Evolutionary conservation across 2,329 filamentous ascomycete genomes (phyloP).

Genomic region (Penicillium frequentans): DNA sequence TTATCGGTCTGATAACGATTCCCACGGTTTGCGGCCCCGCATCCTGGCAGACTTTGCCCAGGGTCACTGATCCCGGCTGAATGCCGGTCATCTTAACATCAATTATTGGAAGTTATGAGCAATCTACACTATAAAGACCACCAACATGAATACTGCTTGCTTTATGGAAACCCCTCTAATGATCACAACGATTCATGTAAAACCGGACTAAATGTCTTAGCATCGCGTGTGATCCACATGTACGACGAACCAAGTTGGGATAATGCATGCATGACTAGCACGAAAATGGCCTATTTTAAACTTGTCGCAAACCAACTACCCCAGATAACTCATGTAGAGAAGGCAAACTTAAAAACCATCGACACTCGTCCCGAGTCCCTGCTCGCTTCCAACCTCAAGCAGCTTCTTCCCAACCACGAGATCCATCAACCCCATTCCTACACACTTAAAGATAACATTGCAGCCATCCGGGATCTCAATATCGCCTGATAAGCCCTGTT

Average conservation of each 20-base stretch:
- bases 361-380: slow-evolving; percentile 35
- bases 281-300: not conserved
- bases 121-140: not conserved
- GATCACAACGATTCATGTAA: too few species aligned
- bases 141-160: too few species aligned
- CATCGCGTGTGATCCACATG: too few species aligned
- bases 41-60: slow-evolving; percentile 9
- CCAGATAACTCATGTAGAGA: not conserved
- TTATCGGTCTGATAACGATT: slow-evolving; percentile 13
- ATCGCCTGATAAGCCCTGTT: slow-evolving; percentile 12
- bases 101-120: not conserved
- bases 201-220: too few species aligned
- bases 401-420: slow-evolving; percentile 46
- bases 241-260: too few species aligned
- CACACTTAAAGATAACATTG: slow-evolving; percentile 52
- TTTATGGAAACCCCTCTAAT: too few species aligned
- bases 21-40: slow-evolving; percentile 13
- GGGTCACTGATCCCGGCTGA: not conserved
- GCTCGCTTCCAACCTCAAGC: slow-evolving; percentile 36
- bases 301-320: too few species aligned
- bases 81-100: not conserved
- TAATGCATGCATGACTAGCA: not conserved
- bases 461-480: slow-evolving; percentile 31
- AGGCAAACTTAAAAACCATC: slow-evolving; percentile 34
- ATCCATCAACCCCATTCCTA: slow-evolving; percentile 54